Conservation (phyloP, 2,329 filamentous ascomycete genomes). For the Pseudocercospora eumusae region DNA sequence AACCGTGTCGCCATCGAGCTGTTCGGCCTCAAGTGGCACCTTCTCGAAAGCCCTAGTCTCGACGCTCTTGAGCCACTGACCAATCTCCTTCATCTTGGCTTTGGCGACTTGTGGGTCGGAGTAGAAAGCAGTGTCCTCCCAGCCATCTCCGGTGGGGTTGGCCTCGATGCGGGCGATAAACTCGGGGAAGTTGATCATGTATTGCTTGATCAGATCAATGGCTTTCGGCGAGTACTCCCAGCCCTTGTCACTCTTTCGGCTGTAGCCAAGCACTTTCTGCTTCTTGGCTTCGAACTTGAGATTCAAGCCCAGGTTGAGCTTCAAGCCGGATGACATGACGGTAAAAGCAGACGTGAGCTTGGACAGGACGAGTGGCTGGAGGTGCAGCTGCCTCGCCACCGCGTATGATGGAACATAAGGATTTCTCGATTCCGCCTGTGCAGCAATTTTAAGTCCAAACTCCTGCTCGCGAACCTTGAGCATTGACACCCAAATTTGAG, state of each 20-base stretch:
- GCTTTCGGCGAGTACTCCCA: constrained; percentile 96
- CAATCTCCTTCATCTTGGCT: constrained; percentile 87
- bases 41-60: constrained; percentile 90
- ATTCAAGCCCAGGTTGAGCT: constrained; percentile 89
- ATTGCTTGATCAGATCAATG: constrained; percentile 75
- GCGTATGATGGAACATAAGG: constrained; percentile 84
- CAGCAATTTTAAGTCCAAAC: constrained; percentile 75
- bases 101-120: constrained; percentile 69
- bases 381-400: constrained; percentile 77
- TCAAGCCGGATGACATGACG: constrained; percentile 76
- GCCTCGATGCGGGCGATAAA: constrained; percentile 87
- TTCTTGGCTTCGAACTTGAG: constrained; percentile 96
- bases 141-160: constrained; percentile 82
- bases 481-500: constrained; percentile 75
- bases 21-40: constrained; percentile 94
- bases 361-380: constrained; percentile 86
- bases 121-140: constrained; percentile 84
- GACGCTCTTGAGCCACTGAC: constrained; percentile 85
- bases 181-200: constrained; percentile 92
- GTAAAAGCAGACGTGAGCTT: constrained; percentile 96
- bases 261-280: constrained; percentile 93
- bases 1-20: constrained; percentile 89
- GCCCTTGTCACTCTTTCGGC: constrained; percentile 77
- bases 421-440: constrained; percentile 66
- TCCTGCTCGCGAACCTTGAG: constrained; percentile 74